Evolutionary conservation across 345 rosid genomes (phyloP).

Genomic region (Viola odorata): DNA sequence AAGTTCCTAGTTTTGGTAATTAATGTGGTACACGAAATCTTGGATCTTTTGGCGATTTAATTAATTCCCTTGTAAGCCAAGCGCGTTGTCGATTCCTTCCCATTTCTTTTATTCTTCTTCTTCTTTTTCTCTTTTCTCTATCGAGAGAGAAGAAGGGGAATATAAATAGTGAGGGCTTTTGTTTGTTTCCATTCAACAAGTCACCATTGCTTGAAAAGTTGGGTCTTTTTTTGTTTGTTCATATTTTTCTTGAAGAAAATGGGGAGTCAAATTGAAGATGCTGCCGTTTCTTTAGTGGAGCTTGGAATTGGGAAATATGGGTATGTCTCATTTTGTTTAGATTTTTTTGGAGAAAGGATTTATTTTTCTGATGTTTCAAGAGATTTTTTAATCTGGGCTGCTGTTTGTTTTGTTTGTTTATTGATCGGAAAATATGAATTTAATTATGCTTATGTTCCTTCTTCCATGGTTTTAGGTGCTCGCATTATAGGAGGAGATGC

Average conservation of each 20-base stretch:
- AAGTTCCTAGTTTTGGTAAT: too few species aligned
- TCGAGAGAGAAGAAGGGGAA: neutral
- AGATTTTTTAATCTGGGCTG: neutral
- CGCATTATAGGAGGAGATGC: conserved; percentile 80
- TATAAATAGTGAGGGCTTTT: neutral
- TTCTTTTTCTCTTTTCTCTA: too few species aligned
- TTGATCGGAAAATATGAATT: neutral
- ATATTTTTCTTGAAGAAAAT: conserved; percentile 15
- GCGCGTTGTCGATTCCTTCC: neutral
- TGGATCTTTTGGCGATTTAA: neutral
- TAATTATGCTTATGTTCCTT: neutral
- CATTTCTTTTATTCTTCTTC: too few species aligned
- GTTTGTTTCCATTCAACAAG: neutral
- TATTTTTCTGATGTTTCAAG: neutral
- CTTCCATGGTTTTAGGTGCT: conserved; percentile 41
- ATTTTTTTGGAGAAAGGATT: neutral
- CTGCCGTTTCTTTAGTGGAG: conserved; percentile 18
- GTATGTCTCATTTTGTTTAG: conserved; percentile 26
- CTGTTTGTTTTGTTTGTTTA: neutral
- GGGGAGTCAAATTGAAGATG: neutral
- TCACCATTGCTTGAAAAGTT: neutral
- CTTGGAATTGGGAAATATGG: conserved; percentile 60
- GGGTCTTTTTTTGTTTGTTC: neutral
- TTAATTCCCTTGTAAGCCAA: neutral
- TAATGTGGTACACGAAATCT: too few species aligned